Base-by-base conservation (phyloP, 106 monocot species). In the Platanthera zijinensis region DNA sequence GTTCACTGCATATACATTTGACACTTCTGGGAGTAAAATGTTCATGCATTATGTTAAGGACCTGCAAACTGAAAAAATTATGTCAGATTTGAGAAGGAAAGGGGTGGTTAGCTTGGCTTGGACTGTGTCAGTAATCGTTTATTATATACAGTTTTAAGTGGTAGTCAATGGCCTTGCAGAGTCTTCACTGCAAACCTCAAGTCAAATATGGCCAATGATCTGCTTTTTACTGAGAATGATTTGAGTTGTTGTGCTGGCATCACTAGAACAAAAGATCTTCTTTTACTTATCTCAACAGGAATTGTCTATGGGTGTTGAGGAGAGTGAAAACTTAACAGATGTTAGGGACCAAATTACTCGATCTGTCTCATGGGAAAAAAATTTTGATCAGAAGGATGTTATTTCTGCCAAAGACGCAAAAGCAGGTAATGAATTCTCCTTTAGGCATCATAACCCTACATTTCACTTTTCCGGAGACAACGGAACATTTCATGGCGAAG, bases 1-100 rank as follows among this genome's bases (percentile, higher is more conserved):
- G 45, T 95, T 84, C 71, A 84, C 92, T 77, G 95, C 95, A 69
- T 95, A 95, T 78, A 95, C 95, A 30, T 54, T 95, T 73, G 95
- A 95, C 70, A 83, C 67, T 64, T 79, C 73, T 82, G 95, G 92
- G 50, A 74, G 86, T 53, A 92, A 95, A 67, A 61, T 82, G 17
- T 95, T 92, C 80, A 32, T 72, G 4, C 86, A 92, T 82, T 81
- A 92, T 62, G 72, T 95, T 76, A 95, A 95, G 74, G 87, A 90
- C 62, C 83, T 95, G 77, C 80, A 76, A 78, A 85, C 87, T 72
- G 80, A 79, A 53, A 7, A 51, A 30, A 77, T 86, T 48, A 62
- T 88, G 48, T 75, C 75, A 74, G 78, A 73, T 50, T 82, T 79
- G 72, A 74, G 69, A 75, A 64, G 82, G 76, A 81, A 86, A 48